These are phyloP conservation scores for Boletus sp. DNA, from an alignment of 768 basidiomycete species.

Conservation along the genomic window DNA sequence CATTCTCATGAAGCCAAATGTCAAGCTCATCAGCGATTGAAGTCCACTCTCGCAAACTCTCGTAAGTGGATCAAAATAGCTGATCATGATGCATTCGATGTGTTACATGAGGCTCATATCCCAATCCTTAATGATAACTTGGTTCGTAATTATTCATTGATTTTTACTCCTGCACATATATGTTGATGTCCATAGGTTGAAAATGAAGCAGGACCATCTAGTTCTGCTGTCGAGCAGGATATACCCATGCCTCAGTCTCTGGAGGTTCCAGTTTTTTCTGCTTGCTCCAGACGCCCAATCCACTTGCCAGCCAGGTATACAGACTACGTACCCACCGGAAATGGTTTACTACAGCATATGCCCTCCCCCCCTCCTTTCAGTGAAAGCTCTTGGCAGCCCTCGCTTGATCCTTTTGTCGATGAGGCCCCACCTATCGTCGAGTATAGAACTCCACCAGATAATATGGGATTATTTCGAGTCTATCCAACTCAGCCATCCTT, in stretches of 20 bases:
- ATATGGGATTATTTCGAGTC: neutral
- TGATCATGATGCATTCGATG: too few relatives aligned
- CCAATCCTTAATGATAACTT: too few relatives aligned
- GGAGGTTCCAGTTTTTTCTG: neutral
- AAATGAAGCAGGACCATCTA: neutral
- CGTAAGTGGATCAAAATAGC: too few relatives aligned
- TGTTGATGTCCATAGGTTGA: too few relatives aligned
- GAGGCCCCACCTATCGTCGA: neutral
- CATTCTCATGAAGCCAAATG: neutral
- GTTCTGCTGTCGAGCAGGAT: neutral
- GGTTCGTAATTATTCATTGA: too few relatives aligned
- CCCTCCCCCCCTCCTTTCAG: neutral
- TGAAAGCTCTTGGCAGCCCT: neutral
- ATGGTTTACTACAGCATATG: neutral
- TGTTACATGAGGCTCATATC: too few relatives aligned
- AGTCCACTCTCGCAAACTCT: neutral
- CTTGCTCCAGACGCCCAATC: neutral
- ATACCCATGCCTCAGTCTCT: neutral
- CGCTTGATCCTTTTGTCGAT: neutral
- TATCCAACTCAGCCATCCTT: neutral
- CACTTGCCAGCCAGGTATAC: neutral
- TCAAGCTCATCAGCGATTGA: neutral
- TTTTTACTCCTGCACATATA: too few relatives aligned
- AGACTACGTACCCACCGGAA: neutral
- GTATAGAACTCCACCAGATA: neutral